Base-by-base conservation (phyloP, 2,329 filamentous ascomycete species). In the Madurella mycetomatis region DNA sequence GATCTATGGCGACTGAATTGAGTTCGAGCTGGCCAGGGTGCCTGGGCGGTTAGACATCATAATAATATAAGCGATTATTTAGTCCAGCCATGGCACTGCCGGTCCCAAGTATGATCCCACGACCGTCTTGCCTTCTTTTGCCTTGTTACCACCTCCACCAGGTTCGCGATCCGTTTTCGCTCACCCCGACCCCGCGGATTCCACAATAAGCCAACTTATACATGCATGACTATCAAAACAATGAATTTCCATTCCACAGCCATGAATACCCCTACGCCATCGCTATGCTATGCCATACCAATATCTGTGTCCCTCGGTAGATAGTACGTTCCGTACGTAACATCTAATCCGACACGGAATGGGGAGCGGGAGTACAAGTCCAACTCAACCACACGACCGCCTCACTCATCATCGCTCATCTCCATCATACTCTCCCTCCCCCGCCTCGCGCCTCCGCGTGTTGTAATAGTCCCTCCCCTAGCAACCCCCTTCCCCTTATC, bases 341-440 rank as follows among this genome's bases (percentile, higher is more conserved):
- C 15, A 31, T 13, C 37, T 48, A 48, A 32, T 42, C 19, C 19
- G 30, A 41, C 17, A 32, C 32, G n/a, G n/a, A 40, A 12, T 3
- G 47, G 40, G 45, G 34, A 54, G 58, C 57, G 39, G 18, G 39
- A 44, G n/a, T n/a, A 45, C 18, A 18, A 19, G 25, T 45, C 37
- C 17, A n/a, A 25, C 43, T 40, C 25, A 52, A 43, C 44, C 15
- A 25, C 18, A 32, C 39, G 11, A 17, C n/a, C 19, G 42, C 4
- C 13, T 58, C 64, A 70, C 51, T 82, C 79, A 51, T 79, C 78
- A 63, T 83, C 81, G 55, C 77, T 79, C 72, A 81, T 73, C 42
- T 81, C 80, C 71, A 84, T 76, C 68, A 80, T 75, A 58, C 73
- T 76, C 54, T 76, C 75, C 7, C 56, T 16, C 68, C 74, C 51